These are phyloP conservation scores for Phaeosphaeria sp. DNA, from an alignment of 2,329 filamentous ascomycete species.

Conservation along the genomic window DNA sequence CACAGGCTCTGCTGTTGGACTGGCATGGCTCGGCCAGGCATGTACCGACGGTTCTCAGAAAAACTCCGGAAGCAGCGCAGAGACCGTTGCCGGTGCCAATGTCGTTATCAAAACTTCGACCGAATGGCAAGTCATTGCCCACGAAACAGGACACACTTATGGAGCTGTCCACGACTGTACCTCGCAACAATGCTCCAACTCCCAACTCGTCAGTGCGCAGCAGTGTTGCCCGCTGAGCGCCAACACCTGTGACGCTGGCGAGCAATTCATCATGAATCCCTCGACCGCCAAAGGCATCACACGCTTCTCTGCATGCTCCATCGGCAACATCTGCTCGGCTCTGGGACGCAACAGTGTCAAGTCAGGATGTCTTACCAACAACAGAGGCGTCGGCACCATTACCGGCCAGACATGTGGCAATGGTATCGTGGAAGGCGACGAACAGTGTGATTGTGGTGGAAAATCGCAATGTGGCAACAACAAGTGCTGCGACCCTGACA, in stretches of 20 bases:
- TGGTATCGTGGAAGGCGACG: constrained; percentile 91
- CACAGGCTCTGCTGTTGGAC: constrained; percentile 82
- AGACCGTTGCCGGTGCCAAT: constrained; percentile 84
- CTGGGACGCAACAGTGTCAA: constrained; percentile 79
- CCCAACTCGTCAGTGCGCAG: constrained; percentile 64
- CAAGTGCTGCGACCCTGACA: constrained; percentile 80
- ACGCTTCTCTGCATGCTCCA: constrained; percentile 82
- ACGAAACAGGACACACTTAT: constrained; percentile 93
- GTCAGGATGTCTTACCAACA: constrained; percentile 79
- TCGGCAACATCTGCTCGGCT: constrained; percentile 93
- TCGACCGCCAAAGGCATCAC: constrained; percentile 77
- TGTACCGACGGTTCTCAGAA: constrained; percentile 67
- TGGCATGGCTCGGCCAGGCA: constrained; percentile 91
- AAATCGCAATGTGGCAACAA: constrained; percentile 73
- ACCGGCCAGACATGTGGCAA: constrained; percentile 90
- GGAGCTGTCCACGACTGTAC: constrained; percentile 95
- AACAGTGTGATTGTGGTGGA: constrained; percentile 96
- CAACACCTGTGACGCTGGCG: constrained; percentile 73
- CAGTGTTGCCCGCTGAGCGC: constrained; percentile 82
- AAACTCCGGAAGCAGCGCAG: constrained; percentile 57
- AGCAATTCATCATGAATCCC: constrained; percentile 95
- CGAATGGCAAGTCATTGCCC: constrained; percentile 96
- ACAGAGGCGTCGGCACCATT: constrained; percentile 81
- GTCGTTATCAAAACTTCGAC: constrained; percentile 83
- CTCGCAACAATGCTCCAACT: constrained; percentile 67